Conservation (phyloP, 768 basidiomycete species). For the Boletellus ananas region DNA sequence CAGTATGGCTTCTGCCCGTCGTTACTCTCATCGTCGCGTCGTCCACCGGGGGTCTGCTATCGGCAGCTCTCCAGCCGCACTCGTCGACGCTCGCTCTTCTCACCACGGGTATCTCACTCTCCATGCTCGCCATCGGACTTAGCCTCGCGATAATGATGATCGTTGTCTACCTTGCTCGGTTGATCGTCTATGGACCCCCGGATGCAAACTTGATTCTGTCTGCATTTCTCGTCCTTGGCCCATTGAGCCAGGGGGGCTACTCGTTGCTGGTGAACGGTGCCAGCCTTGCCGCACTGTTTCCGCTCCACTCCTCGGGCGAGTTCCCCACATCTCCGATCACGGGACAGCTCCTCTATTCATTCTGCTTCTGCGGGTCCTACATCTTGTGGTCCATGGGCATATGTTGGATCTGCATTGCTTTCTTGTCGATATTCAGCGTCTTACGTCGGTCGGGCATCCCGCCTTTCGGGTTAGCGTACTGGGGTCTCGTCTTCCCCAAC, state of each 20-base stretch:
- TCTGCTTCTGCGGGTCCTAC: constrained; percentile 45
- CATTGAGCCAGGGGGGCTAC: constrained; percentile 51
- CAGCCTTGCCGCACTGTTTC: constrained; percentile 34
- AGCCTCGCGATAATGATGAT: constrained; percentile 48
- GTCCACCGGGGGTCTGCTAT: constrained; percentile 46
- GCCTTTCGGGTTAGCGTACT: constrained; percentile 46
- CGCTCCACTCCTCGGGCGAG: constrained; percentile 26
- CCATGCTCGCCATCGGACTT: constrained; percentile 44
- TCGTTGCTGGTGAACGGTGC: constrained; percentile 41
- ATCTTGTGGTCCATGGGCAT: constrained; percentile 54
- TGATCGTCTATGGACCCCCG: constrained; percentile 40
- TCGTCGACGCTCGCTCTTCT: constrained; percentile 38
- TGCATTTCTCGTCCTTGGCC: constrained; percentile 49
- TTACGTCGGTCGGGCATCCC: constrained; percentile 29
- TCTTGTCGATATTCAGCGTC: constrained; percentile 38
- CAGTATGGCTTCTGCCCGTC: constrained; percentile 49
- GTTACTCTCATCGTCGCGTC: constrained; percentile 53
- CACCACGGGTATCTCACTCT: constrained; percentile 41
- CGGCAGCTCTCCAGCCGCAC: constrained; percentile 35
- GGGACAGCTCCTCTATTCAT: constrained; percentile 41
- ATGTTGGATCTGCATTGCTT: constrained; percentile 45
- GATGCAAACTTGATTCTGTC: constrained; percentile 39
- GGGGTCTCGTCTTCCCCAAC: constrained; percentile 57
- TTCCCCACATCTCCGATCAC: constrained; percentile 33
- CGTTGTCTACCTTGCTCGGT: constrained; percentile 43